phyloP scores from a whole-genome alignment of 805 yeast species.

The Priceomyces castillae region DNA sequence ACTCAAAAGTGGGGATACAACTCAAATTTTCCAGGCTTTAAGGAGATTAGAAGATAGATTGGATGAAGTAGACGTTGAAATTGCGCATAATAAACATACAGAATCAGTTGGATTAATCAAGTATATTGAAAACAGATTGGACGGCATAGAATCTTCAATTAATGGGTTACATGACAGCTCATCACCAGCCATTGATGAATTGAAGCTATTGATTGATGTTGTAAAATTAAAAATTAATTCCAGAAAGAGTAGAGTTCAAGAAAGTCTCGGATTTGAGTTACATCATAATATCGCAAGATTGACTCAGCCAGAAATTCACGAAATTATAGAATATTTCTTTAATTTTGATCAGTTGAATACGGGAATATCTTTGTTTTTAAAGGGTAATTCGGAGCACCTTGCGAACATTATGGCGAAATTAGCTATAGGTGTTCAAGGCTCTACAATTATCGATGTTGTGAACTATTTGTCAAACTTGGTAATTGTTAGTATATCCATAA shows the following conservation, averaged over 20 bases:
- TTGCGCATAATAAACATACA: conserved; percentile 57
- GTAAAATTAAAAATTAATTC: conserved; percentile 38
- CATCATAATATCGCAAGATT: conserved; percentile 32
- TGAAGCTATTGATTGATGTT: conserved; percentile 36
- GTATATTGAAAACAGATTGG: conserved; percentile 34
- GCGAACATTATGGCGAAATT: conserved; percentile 31
- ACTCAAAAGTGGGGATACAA: conserved; percentile 16
- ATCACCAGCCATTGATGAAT: conserved; percentile 17
- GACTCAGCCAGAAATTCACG: conserved; percentile 27
- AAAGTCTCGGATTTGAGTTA: conserved; percentile 36
- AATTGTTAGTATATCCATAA: conserved; percentile 37
- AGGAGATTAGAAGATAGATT: conserved; percentile 57
- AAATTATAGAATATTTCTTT: conserved; percentile 35
- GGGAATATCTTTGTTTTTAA: conserved; percentile 33
- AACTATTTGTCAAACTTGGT: conserved; percentile 40
- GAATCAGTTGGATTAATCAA: conserved; percentile 42
- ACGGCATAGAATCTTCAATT: conserved; percentile 26
- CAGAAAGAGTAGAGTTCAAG: conserved; percentile 36
- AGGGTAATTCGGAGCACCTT: conserved; percentile 33
- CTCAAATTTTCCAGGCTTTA: conserved; percentile 44
- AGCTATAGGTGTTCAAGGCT: conserved; percentile 40
- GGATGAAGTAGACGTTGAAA: conserved; percentile 66
- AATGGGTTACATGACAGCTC: conserved; percentile 7
- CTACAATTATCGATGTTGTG: conserved; percentile 41
- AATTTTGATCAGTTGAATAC: conserved; percentile 34